phyloP scores from a whole-genome alignment of 768 basidiomycete species.

The Antrodiella citrinella region DNA sequence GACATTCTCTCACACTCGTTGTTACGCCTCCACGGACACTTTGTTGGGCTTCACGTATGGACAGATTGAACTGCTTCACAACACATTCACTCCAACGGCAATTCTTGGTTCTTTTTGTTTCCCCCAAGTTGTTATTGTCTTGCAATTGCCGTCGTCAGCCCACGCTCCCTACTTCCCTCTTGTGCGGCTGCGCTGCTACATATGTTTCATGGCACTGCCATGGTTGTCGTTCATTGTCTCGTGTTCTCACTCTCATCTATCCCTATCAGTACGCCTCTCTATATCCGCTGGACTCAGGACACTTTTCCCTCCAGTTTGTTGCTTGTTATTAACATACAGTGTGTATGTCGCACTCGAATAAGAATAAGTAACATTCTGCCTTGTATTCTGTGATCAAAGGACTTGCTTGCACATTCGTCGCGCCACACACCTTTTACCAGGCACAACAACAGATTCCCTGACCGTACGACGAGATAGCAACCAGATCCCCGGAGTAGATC shows the following conservation, averaged over 20 bases:
- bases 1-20: neutral
- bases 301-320: neutral
- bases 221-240: neutral
- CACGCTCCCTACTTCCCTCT: neutral
- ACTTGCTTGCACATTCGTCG: neutral
- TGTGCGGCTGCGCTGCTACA: neutral
- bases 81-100: neutral
- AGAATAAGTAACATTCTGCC: neutral
- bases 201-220: neutral
- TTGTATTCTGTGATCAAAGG: too few relatives aligned
- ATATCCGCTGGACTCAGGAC: neutral
- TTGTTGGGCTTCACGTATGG: neutral
- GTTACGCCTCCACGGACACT: neutral
- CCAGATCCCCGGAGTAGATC: neutral
- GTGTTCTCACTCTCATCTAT: neutral
- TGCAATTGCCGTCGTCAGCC: neutral
- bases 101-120: neutral
- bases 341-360: neutral
- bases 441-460: too few relatives aligned
- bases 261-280: neutral
- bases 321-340: neutral
- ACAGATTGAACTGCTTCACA: neutral
- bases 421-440: too few relatives aligned
- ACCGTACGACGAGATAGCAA: too few relatives aligned
- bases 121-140: neutral